Conservation (phyloP, 2,329 filamentous ascomycete species). For the Fusarium verticillioides region DNA sequence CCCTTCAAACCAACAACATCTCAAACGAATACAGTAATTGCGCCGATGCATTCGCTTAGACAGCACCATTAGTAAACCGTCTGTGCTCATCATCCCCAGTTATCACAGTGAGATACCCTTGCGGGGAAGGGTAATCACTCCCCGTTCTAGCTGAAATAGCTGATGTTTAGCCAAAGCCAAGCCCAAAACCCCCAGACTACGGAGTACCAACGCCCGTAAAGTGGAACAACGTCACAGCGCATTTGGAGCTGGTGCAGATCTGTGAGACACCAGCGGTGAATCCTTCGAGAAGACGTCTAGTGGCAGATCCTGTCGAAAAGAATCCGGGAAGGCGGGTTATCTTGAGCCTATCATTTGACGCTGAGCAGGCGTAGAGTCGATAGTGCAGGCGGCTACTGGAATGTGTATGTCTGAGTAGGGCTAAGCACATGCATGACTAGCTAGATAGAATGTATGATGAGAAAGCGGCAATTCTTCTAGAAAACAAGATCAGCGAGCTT, state of each 20-base stretch:
- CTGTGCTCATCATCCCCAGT: constrained; percentile 5
- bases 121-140: not conserved
- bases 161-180: not conserved
- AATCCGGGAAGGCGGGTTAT: not conserved
- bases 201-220: not conserved
- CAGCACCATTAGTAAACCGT: not conserved
- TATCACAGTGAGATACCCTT: constrained; percentile 12
- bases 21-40: not conserved
- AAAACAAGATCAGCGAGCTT: constrained; percentile 5
- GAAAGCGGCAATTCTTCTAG: not conserved
- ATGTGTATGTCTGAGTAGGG: not conserved
- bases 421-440: not conserved
- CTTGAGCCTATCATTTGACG: not conserved
- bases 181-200: not conserved
- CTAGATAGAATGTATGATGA: no score
- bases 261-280: constrained; percentile 12
- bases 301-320: not conserved
- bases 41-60: not conserved
- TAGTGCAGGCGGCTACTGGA: not conserved
- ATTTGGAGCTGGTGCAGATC: constrained; percentile 21
- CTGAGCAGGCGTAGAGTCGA: not conserved
- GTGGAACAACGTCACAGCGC: constrained; percentile 23
- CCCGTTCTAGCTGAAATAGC: constrained; percentile 6
- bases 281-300: not conserved
- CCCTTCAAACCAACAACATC: not conserved